Evolutionary conservation across 1,284 basidiomycete species (phyloP).

Genomic region (Trametes versicolor): DNA sequence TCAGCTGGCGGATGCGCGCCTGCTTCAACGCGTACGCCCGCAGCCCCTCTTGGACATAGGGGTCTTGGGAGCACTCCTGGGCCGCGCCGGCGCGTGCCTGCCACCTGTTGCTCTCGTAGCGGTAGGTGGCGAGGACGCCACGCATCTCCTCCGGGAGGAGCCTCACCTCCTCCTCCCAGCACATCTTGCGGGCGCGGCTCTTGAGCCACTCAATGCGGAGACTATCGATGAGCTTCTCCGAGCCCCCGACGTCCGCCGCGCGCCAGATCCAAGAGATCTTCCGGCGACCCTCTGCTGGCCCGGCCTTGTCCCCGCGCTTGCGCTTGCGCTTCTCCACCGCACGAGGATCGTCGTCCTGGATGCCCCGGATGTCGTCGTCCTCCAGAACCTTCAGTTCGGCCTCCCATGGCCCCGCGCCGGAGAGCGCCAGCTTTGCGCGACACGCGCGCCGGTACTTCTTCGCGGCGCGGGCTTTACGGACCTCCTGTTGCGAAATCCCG

Average conservation of each 20-base stretch:
- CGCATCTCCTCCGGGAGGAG: conserved; percentile 48
- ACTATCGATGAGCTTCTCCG: not conserved
- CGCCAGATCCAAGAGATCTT: conserved; percentile 26
- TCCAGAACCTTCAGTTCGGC: conserved; percentile 32
- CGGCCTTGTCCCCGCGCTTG: not conserved
- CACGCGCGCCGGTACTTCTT: conserved; percentile 26
- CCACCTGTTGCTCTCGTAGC: too few relatives aligned
- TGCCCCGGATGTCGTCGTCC: conserved; percentile 16
- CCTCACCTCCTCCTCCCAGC: conserved; percentile 46
- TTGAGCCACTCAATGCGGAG: conserved; percentile 16
- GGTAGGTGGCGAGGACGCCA: too few relatives aligned
- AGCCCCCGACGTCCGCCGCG: not conserved
- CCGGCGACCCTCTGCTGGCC: conserved; percentile 11
- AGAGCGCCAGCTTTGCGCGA: conserved; percentile 15
- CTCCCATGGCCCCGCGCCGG: conserved; percentile 28
- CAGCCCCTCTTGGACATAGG: too few relatives aligned
- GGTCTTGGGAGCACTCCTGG: too few relatives aligned
- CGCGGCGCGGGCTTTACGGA: not conserved
- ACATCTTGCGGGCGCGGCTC: conserved; percentile 33
- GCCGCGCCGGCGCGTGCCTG: too few relatives aligned
- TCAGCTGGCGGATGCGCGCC: too few relatives aligned
- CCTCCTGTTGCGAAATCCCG: conserved; percentile 4
- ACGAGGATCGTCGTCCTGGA: too few relatives aligned
- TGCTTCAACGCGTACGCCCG: too few relatives aligned
- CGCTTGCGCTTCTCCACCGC: conserved; percentile 12